A percentile compares a stretch with the other conserved stretches of the same genome.
phyloP scores from a whole-genome alignment of 176 grass and related monocot species.

The Aegilops umbellulata region DNA sequence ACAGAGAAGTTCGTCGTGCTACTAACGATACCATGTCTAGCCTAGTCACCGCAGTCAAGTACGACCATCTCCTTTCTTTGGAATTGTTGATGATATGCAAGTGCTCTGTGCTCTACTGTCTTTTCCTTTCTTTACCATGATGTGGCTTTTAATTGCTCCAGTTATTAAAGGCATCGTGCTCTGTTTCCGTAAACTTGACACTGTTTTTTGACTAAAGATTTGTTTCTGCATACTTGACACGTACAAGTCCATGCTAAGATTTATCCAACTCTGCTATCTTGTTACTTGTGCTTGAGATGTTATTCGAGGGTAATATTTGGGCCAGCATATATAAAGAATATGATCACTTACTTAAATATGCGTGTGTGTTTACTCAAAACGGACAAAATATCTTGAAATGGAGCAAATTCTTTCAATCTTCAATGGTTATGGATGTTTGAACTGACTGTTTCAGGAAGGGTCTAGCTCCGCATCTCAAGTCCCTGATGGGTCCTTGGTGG shows the following conservation, averaged over 20 bases:
- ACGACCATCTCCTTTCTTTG: constrained; percentile 29
- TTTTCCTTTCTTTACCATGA: not conserved
- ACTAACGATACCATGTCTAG: constrained; percentile 84
- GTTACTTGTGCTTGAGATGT: constrained; percentile 12
- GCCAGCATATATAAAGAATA: not conserved
- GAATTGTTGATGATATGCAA: not conserved
- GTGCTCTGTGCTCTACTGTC: not conserved
- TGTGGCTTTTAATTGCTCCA: not conserved
- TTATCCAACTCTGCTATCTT: not conserved
- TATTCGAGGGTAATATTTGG: not conserved
- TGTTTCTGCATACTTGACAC: not conserved
- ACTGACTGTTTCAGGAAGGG: constrained; percentile 65
- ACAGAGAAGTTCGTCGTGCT: constrained; percentile 89
- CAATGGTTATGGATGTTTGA: not conserved
- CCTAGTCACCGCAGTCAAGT: constrained; percentile 76
- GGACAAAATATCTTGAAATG: not conserved
- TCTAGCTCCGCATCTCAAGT: constrained; percentile 86
- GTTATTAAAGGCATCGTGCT: constrained; percentile 1
- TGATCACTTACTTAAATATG: not conserved
- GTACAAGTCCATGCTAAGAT: not conserved
- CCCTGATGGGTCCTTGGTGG: constrained; percentile 98
- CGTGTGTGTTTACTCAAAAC: not conserved
- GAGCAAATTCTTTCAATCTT: constrained; percentile 13
- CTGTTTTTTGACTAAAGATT: not conserved
- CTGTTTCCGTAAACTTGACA: not conserved